Evolutionary conservation across 768 basidiomycete species (phyloP).

Genomic region (Naganishia kalamii): DNA sequence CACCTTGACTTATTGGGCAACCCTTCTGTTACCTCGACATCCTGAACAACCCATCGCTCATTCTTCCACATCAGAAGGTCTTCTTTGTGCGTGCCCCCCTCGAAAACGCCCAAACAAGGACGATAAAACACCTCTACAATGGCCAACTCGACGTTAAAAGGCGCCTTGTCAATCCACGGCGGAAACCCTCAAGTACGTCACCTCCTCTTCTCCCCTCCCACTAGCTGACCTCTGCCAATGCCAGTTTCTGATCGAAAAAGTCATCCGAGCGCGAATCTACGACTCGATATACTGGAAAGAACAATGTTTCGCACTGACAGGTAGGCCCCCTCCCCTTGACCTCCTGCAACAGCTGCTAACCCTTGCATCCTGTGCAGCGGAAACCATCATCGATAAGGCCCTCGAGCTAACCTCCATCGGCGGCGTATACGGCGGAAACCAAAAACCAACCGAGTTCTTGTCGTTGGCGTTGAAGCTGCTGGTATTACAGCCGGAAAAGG

Average conservation of each 20-base stretch:
- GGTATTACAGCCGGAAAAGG: conserved; percentile 95
- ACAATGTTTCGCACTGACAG: conserved; percentile 93
- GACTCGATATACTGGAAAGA: conserved; percentile 96
- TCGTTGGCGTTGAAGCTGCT: conserved; percentile 87
- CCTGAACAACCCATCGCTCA: too few species aligned
- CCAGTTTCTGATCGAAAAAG: conserved; percentile 89
- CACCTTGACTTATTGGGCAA: too few species aligned
- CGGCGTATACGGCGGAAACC: conserved; percentile 84
- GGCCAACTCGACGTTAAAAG: conserved; percentile 87
- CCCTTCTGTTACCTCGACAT: too few species aligned
- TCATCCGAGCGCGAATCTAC: conserved; percentile 92
- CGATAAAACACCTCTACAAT: conserved; percentile 51
- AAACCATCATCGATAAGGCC: conserved; percentile 86
- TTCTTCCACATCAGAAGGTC: too few species aligned
- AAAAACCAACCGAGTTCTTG: conserved; percentile 87
- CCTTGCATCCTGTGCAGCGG: conserved; percentile 54
- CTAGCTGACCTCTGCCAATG: neutral
- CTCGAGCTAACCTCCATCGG: conserved; percentile 75
- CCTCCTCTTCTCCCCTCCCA: neutral
- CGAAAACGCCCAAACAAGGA: too few species aligned
- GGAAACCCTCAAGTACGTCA: conserved; percentile 82
- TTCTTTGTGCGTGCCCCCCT: too few species aligned
- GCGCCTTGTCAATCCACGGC: conserved; percentile 85
- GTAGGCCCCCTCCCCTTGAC: conserved; percentile 48
- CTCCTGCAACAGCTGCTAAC: neutral